phyloP scores from a whole-genome alignment of 495 filamentous ascomycete species.

The Aspergillus mulundensis region DNA sequence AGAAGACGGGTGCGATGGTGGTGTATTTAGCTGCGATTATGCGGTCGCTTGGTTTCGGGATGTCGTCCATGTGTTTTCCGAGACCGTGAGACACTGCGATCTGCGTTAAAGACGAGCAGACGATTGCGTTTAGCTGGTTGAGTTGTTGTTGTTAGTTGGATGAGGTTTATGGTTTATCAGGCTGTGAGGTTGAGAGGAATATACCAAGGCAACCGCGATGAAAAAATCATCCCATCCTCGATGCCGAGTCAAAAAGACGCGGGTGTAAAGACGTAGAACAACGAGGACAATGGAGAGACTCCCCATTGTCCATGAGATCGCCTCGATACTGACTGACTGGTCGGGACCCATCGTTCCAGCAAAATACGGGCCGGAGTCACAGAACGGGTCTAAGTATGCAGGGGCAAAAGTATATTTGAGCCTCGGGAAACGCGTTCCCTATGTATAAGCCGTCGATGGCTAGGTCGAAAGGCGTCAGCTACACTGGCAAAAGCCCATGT shows the following conservation, averaged over 20 bases:
- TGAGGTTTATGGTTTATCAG: too few species aligned
- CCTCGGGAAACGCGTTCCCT: neutral
- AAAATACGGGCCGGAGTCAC: neutral
- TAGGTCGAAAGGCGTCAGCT: neutral
- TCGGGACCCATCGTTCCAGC: neutral
- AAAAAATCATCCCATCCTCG: slow-evolving; percentile 16
- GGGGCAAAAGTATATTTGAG: neutral
- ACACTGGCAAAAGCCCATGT: neutral
- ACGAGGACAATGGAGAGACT: slow-evolving; percentile 1
- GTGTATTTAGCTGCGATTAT: slow-evolving; percentile 12
- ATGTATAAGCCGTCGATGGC: neutral
- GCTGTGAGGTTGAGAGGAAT: neutral
- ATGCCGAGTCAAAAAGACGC: neutral
- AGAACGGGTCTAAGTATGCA: neutral
- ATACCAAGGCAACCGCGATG: slow-evolving; percentile 9
- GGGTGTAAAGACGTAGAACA: neutral
- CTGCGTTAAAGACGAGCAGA: slow-evolving; percentile 8
- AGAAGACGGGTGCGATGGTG: slow-evolving; percentile 14
- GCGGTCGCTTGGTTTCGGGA: neutral
- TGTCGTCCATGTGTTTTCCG: slow-evolving; percentile 5
- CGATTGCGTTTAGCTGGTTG: slow-evolving; percentile 8
- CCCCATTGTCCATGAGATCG: slow-evolving; percentile 7
- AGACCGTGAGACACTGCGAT: slow-evolving; percentile 9
- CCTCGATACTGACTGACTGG: neutral
- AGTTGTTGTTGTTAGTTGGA: too few species aligned